phyloP scores from a whole-genome alignment of 345 rosid species.

The Luvunga scandens region DNA sequence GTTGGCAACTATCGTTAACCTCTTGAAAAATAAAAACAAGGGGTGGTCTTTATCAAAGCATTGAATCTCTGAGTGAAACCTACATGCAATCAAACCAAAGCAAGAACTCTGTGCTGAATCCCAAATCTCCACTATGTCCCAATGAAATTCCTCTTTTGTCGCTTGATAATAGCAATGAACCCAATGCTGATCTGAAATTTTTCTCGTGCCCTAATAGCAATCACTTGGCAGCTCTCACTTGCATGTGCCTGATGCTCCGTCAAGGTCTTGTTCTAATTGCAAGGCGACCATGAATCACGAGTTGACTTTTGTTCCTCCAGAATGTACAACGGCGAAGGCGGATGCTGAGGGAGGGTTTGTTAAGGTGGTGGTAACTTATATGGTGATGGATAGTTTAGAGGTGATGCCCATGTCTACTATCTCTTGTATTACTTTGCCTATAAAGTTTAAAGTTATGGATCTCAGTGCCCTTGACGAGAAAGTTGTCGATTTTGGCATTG shows the following conservation, averaged over 20 bases:
- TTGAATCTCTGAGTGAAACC: neutral
- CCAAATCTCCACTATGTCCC: neutral
- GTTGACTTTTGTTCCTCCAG: neutral
- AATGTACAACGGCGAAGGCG: neutral
- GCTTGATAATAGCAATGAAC: no score
- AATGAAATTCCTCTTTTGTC: neutral
- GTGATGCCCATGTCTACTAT: conserved; percentile 2
- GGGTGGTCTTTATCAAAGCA: conserved; percentile 4
- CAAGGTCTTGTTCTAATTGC: neutral
- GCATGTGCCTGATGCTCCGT: neutral
- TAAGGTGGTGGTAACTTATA: neutral
- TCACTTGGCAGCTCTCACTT: neutral
- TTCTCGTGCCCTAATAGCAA: no score
- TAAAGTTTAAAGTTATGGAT: conserved; percentile 19
- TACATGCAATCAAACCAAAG: no score
- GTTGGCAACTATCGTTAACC: conserved; percentile 18
- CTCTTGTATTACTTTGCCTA: conserved; percentile 7
- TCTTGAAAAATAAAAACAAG: neutral
- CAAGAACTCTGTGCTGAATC: neutral
- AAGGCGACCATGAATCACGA: neutral
- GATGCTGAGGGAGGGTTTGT: conserved; percentile 5
- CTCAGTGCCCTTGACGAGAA: conserved; percentile 7
- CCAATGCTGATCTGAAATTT: no score
- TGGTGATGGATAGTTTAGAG: no score
- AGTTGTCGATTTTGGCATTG: conserved; percentile 7